phyloP scores from a whole-genome alignment of 805 yeast species.

The Teunomyces funiuensis region DNA sequence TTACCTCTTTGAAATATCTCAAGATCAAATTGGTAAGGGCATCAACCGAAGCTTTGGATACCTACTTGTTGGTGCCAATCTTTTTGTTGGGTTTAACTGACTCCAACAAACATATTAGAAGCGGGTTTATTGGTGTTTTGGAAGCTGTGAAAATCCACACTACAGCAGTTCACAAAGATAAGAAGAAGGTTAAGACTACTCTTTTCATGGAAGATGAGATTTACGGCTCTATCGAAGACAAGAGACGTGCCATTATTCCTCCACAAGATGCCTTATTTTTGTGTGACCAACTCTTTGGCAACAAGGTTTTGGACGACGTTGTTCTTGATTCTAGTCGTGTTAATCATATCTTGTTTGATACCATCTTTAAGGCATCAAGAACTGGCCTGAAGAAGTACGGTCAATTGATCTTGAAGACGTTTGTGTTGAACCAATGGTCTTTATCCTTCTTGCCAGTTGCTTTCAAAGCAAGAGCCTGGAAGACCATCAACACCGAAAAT shows the following conservation, averaged over 20 bases:
- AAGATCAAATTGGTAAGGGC: conserved; percentile 33
- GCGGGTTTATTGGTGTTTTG: conserved; percentile 20
- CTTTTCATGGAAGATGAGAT: conserved; percentile 53
- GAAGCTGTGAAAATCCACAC: conserved; percentile 30
- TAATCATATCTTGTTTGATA: conserved; percentile 23
- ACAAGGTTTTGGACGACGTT: conserved; percentile 25
- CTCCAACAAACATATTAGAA: conserved; percentile 50
- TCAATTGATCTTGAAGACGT: conserved; percentile 54
- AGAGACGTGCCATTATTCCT: conserved; percentile 54
- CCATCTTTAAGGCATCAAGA: conserved; percentile 42
- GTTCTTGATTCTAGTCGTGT: conserved; percentile 28
- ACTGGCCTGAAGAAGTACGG: conserved; percentile 54
- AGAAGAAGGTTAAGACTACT: conserved; percentile 28
- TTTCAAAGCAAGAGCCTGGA: conserved; percentile 51
- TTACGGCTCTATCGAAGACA: conserved; percentile 51
- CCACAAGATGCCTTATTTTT: conserved; percentile 60
- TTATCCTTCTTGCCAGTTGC: conserved; percentile 31
- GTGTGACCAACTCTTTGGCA: conserved; percentile 27
- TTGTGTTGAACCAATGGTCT: conserved; percentile 68
- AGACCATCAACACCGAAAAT: conserved; percentile 23
- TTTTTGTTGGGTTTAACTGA: conserved; percentile 55
- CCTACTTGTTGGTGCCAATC: conserved; percentile 60
- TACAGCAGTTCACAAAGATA: conserved; percentile 31
- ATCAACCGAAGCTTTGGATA: conserved; percentile 27
- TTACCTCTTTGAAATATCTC: conserved; percentile 46